Evolutionary conservation across 495 filamentous ascomycete species (phyloP).

Genomic region (Podospora pseudocomata): DNA sequence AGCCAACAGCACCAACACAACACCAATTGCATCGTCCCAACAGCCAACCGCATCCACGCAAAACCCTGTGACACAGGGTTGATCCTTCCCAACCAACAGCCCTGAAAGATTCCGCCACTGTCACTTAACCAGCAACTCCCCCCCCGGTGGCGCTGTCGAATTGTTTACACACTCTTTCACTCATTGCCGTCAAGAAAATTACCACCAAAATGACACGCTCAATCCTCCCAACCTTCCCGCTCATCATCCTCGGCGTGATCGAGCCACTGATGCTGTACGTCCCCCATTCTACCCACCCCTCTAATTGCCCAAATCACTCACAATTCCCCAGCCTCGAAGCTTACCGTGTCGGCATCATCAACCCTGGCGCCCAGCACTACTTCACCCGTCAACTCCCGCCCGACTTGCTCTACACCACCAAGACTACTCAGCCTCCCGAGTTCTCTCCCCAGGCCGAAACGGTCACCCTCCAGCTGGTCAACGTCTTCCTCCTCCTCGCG

Average conservation of each 20-base stretch:
- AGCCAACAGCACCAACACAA: background rate
- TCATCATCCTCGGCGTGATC: conserved; percentile 48
- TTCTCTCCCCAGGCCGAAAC: conserved; percentile 45
- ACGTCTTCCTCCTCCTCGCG: conserved; percentile 54
- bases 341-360: conserved; percentile 15
- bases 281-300: background rate
- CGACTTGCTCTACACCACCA: conserved; percentile 7
- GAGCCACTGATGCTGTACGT: conserved; percentile 57
- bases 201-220: conserved; percentile 29
- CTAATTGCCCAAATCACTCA: background rate
- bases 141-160: too few species aligned
- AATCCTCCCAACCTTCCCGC: conserved; percentile 28
- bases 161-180: background rate
- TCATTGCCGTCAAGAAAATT: background rate
- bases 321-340: background rate
- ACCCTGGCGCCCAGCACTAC: conserved; percentile 47
- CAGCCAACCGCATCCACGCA: background rate
- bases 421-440: conserved; percentile 23
- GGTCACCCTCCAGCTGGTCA: conserved; percentile 56
- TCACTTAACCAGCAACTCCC: too few species aligned
- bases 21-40: background rate
- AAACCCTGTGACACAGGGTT: background rate
- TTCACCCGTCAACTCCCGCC: conserved; percentile 48
- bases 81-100: too few species aligned
- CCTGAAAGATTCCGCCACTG: too few species aligned